Evolutionary conservation across 495 filamentous ascomycete genomes (phyloP), one percentile per base, ranked within the genome.

Genomic region (Penicillium canescens): DNA sequence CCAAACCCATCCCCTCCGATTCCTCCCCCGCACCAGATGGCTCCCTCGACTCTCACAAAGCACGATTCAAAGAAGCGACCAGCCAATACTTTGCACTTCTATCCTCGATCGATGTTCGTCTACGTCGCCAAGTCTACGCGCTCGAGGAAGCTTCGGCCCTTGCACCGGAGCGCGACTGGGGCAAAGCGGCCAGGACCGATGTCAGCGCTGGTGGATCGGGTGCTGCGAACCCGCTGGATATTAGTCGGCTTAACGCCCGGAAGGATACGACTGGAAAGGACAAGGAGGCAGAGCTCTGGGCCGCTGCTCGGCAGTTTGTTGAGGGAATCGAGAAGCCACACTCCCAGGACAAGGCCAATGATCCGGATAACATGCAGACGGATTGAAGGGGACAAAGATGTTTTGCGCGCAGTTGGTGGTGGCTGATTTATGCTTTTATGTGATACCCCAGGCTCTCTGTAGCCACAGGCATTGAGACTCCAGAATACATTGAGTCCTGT

Each of bases 211-310:
- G 49, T 26, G 60, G 60, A 23, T 49, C 56, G 42, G 54, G 48
- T 3, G 44, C 61, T 18, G 43, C 65, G 13, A 71, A 73, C 43
- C 69, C 70, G 14, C 70, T 93, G 41, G 91, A 96, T 68, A 83
- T 94, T 12, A 90, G 91, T 45, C 87, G 85, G 83, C 72, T 96
- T 62, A 96, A 96, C 61, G 88, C 87, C 69, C 81, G 89, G 52
- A 87, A 86, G 53, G 85, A 87, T 56, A 85, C 83, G 28, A 85
- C 92, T 13, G 88, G 85, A 38, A 85, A 82, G 61, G 85, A 88
- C 52, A 90, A 88, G 78, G 89, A 94, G 65, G 79, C 80, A 11
- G 90, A 94, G 72, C 62, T 94, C 46, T 89, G 90, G 88, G 74
- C 74, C 48, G 79, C 83, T 51, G 84, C 86, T 31, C 69, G 73